A percentile compares a stretch with the other conserved stretches of the same genome.
Evolutionary conservation across 176 grass and related monocot species (phyloP).

Genomic region (Melocanna baccifera): DNA sequence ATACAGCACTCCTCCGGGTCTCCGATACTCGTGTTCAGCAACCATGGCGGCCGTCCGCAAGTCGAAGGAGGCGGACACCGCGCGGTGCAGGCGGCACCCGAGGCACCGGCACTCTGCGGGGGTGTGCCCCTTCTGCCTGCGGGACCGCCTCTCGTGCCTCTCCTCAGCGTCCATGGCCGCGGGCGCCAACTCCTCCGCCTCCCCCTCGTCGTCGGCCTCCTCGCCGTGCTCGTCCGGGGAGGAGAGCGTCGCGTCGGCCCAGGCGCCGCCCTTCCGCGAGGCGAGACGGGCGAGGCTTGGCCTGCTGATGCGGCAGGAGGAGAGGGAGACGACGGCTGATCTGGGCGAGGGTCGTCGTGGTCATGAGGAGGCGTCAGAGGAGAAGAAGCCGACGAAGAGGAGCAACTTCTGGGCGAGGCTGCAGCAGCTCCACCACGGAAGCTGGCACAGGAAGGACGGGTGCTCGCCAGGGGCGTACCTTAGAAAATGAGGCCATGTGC

Average conservation of each 20-base stretch:
- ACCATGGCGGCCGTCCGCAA: constrained; percentile 18
- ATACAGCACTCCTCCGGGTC: background rate
- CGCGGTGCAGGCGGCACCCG: constrained; percentile 69
- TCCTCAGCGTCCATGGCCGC: constrained; percentile 24
- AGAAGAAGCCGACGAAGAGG: constrained; percentile 36
- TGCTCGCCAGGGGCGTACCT: background rate
- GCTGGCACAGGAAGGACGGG: constrained; percentile 41
- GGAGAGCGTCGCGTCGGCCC: constrained; percentile 23
- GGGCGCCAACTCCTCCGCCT: background rate
- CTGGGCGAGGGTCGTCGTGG: background rate
- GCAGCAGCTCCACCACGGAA: constrained; percentile 39
- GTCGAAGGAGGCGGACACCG: constrained; percentile 35
- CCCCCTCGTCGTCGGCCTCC: constrained; percentile 13
- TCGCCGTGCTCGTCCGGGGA: constrained; percentile 32
- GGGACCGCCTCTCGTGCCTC: constrained; percentile 65
- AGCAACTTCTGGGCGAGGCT: constrained; percentile 69
- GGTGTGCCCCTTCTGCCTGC: constrained; percentile 88
- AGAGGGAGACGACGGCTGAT: background rate
- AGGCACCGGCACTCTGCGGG: constrained; percentile 58
- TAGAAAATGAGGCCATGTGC: no score
- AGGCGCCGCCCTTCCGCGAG: constrained; percentile 22
- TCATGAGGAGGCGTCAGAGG: background rate
- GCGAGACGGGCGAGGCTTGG: constrained; percentile 42
- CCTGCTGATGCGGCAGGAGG: constrained; percentile 38
- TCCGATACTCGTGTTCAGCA: background rate